Evolutionary conservation across 2,329 filamentous ascomycete genomes (phyloP).

Genomic region (Hypoxylon sp.): DNA sequence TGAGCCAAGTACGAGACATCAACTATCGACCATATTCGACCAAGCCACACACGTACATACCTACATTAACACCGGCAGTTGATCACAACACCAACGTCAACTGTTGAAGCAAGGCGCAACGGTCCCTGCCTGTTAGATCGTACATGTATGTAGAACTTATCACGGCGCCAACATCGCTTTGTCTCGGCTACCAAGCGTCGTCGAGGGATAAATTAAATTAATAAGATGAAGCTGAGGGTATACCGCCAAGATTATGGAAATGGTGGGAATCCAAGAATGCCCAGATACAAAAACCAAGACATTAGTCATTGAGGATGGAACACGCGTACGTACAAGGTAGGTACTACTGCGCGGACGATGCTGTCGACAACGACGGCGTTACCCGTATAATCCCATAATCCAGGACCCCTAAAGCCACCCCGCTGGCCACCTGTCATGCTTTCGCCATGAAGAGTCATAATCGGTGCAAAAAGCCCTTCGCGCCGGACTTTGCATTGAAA

Average conservation of each 20-base stretch:
- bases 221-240: constrained; percentile 4
- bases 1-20: constrained; percentile 27
- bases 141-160: constrained; percentile 14
- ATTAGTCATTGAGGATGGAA: constrained; percentile 7
- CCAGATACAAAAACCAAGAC: constrained; percentile 14
- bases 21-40: constrained; percentile 1
- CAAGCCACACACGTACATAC: constrained; percentile 8
- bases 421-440: not conserved
- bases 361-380: not conserved
- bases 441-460: constrained; percentile 15
- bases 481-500: constrained; percentile 6
- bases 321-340: not conserved
- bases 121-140: constrained; percentile 20
- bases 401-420: not conserved
- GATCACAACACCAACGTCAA: not conserved
- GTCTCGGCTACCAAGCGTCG: constrained; percentile 9
- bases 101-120: not conserved
- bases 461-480: not conserved
- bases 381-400: not conserved
- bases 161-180: constrained; percentile 22
- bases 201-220: not conserved
- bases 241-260: constrained; percentile 21
- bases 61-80: constrained; percentile 3
- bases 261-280: constrained; percentile 10
- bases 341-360: not conserved